These are phyloP conservation scores for Moricandia arvensis DNA, from an alignment of 345 rosid species.

Conservation along the genomic window DNA sequence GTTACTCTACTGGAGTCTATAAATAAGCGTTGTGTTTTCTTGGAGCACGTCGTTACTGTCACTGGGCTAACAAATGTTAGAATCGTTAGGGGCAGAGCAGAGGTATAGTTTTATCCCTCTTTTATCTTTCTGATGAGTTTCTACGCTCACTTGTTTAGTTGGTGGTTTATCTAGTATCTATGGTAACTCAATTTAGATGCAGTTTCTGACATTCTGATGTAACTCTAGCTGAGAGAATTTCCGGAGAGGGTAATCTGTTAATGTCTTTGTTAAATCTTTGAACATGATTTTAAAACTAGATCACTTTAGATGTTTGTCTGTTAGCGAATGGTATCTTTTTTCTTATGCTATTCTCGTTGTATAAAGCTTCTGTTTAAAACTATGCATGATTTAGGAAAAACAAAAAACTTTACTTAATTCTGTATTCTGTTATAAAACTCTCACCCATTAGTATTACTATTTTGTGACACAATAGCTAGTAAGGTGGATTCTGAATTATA, in stretches of 20 bases:
- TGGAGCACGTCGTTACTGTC: slow-evolving; percentile 70
- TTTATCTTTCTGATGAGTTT: neutral
- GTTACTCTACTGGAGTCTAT: slow-evolving; percentile 84
- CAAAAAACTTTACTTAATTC: neutral
- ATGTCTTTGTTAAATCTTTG: neutral
- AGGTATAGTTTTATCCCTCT: slow-evolving; percentile 46
- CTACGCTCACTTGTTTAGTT: too few relatives aligned
- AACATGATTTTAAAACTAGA: neutral
- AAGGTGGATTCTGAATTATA: slow-evolving; percentile 9
- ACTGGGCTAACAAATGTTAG: slow-evolving; percentile 66
- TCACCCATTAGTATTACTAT: neutral
- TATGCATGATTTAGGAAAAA: neutral
- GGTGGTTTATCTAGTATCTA: too few relatives aligned
- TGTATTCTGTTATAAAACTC: neutral
- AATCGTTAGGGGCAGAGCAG: slow-evolving; percentile 85
- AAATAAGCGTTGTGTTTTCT: slow-evolving; percentile 82
- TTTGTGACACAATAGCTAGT: neutral
- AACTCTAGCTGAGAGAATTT: neutral
- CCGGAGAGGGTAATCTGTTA: neutral
- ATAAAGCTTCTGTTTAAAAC: neutral
- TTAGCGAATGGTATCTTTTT: neutral
- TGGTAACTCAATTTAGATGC: neutral
- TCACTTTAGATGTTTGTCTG: neutral
- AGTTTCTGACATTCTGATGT: neutral
- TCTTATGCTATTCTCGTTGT: neutral